Base-by-base conservation (phyloP, 345 rosid genomes). In the Rhizophora apiculata region DNA sequence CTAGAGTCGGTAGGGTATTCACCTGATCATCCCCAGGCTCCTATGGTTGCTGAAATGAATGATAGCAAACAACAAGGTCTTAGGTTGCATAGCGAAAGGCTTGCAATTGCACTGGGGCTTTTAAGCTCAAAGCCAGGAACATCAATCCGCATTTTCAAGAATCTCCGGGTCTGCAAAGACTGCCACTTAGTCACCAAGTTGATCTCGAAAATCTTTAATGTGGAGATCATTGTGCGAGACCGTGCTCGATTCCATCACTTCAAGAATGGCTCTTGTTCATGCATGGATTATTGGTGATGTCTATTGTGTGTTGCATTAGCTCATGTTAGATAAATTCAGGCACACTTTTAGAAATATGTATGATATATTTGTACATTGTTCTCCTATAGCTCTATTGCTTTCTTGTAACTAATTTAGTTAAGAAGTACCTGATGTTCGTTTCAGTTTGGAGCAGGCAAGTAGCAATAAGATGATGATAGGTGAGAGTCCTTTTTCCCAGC, bases 171-270 rank as follows among this genome's bases (percentile, higher is more conserved):
- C 19, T 91, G 92, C 78, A 82, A 63, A 6, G 91, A 90, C 70
- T 90, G 90, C 77, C 97, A 88, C 53, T 69, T 79, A 76, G 88
- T 87, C 27, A 87, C 85, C 26, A 88, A 85, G 79, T 73, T 87
- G 29, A 80, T 88, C 57, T 90, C 96, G 5, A 84, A 70, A 72
- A 72, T 80, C 36, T 85, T 82, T 63, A 54, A 79, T 61, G 87
- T 81, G 63, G 85, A 88, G 81, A 88, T 88, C 69, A 80, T 84
- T 16, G 88, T 91, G 57, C 84, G 92, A 65, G 97, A 91, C 52
- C 88, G 88, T n/a, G 79, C 84, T 8, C 81, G 89, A 46, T 87
- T 88, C 65, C 91, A 91, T 82, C 89, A 80, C 79, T 88, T 88
- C 59, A 84, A 85, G 77, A 78, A 87, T 30, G 89, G 95, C 52